Base-by-base conservation (phyloP, 2,329 filamentous ascomycete genomes). In the Coniochaeta ligniaria region DNA sequence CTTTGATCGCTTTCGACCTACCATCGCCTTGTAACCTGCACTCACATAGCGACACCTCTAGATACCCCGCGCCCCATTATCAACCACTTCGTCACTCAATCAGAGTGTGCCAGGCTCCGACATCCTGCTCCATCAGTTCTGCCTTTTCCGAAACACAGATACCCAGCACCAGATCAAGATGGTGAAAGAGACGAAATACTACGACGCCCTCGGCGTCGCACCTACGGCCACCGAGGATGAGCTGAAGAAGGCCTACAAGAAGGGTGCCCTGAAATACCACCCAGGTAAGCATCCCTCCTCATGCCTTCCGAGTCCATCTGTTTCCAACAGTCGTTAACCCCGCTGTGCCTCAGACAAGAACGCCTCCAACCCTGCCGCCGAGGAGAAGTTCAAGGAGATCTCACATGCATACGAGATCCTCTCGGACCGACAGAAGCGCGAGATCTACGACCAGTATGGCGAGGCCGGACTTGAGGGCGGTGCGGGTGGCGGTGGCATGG, bases 331-430 rank as follows among this genome's bases (percentile, higher is more conserved):
- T 57, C 17, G n/a, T 17, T 57, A 38, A 57, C 31, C 7, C 38
- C 38, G n/a, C n/a, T n/a, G 24, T 6, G 2, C 16, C 55, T 22
- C 67, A 96, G 94, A 99, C 78, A 99, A 99, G 84, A 99, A 99
- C 77, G 86, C 89, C 66, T 87, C 95, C 80, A 96, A 96, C 80
- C 92, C 93, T 45, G 90, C 88, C 28, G 93, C 95, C 58, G 92
- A 94, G 69, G 92, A 96, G 63, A 99, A 97, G 78, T 99, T 99
- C 88, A 98, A 99, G 82, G 93, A 97, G 71, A 84, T 97, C 63
- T 96, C 92, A 66, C 89, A 94, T 72, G 95, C 95, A 63, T 99
- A 98, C 78, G 95, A 99, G 81, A 84, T 96, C 67, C 87, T 99
- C 20, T 95, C 90, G 68, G 95, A 99, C 73, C 75, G 90, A 43